Base-by-base conservation (phyloP, 768 basidiomycete genomes). In the Leccinum fibrillosum region DNA sequence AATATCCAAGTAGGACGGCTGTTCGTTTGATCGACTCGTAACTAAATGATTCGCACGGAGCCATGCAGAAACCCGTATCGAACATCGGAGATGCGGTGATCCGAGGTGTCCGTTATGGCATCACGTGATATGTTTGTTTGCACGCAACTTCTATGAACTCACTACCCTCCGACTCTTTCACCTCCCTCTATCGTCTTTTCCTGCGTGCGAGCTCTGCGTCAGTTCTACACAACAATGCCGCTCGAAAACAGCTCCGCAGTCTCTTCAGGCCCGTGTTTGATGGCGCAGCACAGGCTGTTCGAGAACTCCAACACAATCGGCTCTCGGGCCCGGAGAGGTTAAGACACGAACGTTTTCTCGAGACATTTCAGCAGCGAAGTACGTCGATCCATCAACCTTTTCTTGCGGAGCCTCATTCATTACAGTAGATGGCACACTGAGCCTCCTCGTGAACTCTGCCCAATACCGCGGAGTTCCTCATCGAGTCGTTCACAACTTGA, bases 341-440 rank as follows among this genome's bases (percentile, higher is more conserved):
- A 19, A 63, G 61, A 4, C 68, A 74, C 45, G 69, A 76, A 53
- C 61, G 59, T 5, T 83, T 85, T 80, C 65, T 88, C 54, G 58
- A 66, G 15, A 62, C 60, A 21, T 90, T 87, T 84, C 79, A 89
- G 53, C 67, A 67, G 57, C 80, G 83, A 64, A 77, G 88, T 86
- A 30, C 53, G 74, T 69, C 32, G 35, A 44, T 52, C 44, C 25
- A n/a, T 30, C 0, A n/a, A 32, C 51, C 7, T 5, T 54, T 15
- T 19, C 42, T 37, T 37, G 9, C 25, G 5, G 47, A 30, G 49
- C 66, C 55, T 66, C 48, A 64, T 56, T 58, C 62, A n/a, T 55
- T 34, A 39, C 58, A 92, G 90, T 89, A 70, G 88, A 91, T 64
- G 80, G 78, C 58, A 89, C 88, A 0, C 76, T 91, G 42, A 76